Percentiles rank a stretch among this genome's conserved stretches.
phyloP scores from a whole-genome alignment of 225 moss, liverwort and hornwort species.

The Pseudoscleropodium purum region DNA sequence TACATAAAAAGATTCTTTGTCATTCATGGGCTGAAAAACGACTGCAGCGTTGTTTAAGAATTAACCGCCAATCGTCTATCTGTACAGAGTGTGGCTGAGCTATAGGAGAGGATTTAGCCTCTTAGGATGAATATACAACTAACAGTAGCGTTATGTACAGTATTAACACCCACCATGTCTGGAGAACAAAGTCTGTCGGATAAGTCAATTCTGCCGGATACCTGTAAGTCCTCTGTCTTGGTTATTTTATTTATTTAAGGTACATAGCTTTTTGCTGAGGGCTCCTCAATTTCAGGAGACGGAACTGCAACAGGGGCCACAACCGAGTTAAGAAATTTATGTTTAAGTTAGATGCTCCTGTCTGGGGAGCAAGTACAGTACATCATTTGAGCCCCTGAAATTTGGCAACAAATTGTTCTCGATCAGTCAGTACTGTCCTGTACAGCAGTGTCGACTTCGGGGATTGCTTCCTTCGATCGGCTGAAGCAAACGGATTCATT shows the following conservation, averaged over 20 bases:
- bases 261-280: background rate
- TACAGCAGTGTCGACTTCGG: background rate
- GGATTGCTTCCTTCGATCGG: background rate
- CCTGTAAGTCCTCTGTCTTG: background rate
- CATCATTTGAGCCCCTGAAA: background rate
- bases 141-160: too few species aligned
- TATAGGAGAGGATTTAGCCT: too few species aligned
- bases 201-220: background rate
- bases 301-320: background rate
- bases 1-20: too few species aligned
- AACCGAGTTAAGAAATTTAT: background rate
- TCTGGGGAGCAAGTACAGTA: background rate
- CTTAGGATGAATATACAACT: too few species aligned
- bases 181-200: background rate
- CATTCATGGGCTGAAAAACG: too few species aligned
- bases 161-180: background rate
- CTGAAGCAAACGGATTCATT: background rate
- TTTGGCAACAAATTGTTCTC: background rate
- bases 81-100: too few species aligned
- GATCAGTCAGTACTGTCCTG: background rate
- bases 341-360: background rate
- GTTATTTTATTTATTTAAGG: background rate
- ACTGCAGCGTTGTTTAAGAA: fast-evolving
- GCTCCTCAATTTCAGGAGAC: background rate
- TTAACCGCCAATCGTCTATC: too few species aligned